Evolutionary conservation across 306 rosid genomes (phyloP), one percentile per base, ranked within the genome.

Genomic region (Heteromeles arbutifolia): DNA sequence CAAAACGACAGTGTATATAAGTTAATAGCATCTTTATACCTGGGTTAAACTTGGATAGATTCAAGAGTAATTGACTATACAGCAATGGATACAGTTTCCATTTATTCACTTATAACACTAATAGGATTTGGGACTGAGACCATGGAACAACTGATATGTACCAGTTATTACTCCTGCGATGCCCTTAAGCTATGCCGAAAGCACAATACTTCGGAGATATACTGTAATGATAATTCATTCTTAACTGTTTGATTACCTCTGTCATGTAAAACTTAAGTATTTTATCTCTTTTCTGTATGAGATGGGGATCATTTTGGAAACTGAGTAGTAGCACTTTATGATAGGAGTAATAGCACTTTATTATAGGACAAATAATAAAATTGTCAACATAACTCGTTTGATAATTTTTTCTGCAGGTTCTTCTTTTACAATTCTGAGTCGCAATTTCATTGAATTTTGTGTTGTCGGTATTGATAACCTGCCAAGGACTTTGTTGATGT

Each of bases 401-500:
- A 63, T 82, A 39, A 25, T 79, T 72, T 74, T 62, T 44, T 78
- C 31, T 84, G 87, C 92, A 92, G 99, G 97, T 77, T 86, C 99
- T 53, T 71, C 97, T 4, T 89, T 90, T 79, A 71, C 86, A 28
- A 83, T 95, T 70, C 73, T 92, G 64, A 95, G 93, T 66, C 99
- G 92, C 25, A 78, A 79, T 41, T 88, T 92, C 73, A 82, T 95
- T 77, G 99, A 95, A 81, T 95, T 90, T 68, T 92, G 97, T 71
- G 79, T 95, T 69, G 69, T 88, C 68, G 99, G 93, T 73, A 83
- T 81, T 17, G 99, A 95, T 78, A 95, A 95, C 86, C 90, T 95
- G 73, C 99, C 99, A 15, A 84, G 99, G 87, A 74, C 83, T 50
- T 84, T 95, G 5, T 77, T 95, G 83, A 92, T 95, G 99, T 95